These are phyloP conservation scores for Candida bentonensis DNA, from an alignment of 805 yeast species.

Conservation along the genomic window DNA sequence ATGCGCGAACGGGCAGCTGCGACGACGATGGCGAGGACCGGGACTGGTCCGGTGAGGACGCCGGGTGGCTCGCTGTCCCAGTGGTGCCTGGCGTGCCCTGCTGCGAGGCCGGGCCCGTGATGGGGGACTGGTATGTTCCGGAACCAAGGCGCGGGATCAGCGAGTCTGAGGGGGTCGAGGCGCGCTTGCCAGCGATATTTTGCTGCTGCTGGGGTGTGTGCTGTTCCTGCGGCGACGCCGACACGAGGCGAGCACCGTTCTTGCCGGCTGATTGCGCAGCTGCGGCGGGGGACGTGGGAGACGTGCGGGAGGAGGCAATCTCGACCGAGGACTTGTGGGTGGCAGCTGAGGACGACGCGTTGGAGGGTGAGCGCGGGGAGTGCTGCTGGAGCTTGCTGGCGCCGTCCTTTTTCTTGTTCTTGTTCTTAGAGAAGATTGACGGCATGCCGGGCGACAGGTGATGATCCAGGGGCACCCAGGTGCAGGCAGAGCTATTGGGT, in stretches of 20 bases:
- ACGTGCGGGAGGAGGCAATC: not conserved
- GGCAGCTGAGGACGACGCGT: not conserved
- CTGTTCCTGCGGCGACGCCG: no score
- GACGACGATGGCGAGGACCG: not conserved
- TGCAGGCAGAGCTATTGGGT: no score
- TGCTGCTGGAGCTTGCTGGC: not conserved
- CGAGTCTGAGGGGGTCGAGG: not conserved
- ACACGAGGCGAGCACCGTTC: no score
- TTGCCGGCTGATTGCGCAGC: no score
- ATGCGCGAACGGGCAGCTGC: constrained; percentile 1
- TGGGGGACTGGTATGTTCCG: no score
- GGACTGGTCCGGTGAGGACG: not conserved
- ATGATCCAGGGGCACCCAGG: no score
- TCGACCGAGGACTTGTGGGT: not conserved
- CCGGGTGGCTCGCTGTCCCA: not conserved
- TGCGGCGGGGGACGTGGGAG: not conserved
- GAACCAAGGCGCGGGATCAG: not conserved
- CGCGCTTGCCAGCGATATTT: not conserved
- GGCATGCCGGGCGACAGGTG: not conserved
- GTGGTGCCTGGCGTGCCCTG: no score
- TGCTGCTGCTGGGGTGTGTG: no score
- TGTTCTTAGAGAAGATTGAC: not conserved
- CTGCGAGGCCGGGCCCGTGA: no score
- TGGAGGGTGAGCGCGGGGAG: not conserved
- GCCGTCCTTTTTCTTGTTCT: not conserved